phyloP scores from a whole-genome alignment of 805 yeast species.

The Barnettozyma wickerhamii region DNA sequence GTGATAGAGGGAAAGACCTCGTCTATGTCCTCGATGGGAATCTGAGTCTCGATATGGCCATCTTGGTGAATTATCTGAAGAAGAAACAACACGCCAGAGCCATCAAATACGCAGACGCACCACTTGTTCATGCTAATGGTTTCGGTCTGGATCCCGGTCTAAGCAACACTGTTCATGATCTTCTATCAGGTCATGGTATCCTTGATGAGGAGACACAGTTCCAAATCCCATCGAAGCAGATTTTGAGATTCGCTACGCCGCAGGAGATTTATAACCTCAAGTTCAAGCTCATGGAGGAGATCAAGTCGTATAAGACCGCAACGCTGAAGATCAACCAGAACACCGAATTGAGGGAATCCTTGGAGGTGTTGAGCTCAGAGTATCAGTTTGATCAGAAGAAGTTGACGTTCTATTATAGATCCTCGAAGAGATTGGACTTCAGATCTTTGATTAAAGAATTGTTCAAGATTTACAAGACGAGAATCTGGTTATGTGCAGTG shows the following conservation, averaged over 20 bases:
- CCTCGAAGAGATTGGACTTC: constrained; percentile 67
- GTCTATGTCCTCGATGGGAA: constrained; percentile 68
- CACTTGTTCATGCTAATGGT: neutral
- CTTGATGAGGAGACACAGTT: constrained; percentile 40
- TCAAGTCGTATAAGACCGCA: constrained; percentile 66
- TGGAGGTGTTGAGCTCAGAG: constrained; percentile 69
- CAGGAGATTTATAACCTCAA: constrained; percentile 60
- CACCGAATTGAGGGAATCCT: constrained; percentile 35
- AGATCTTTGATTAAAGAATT: constrained; percentile 68
- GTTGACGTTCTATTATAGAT: constrained; percentile 63
- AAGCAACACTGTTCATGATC: constrained; percentile 22
- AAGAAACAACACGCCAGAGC: constrained; percentile 66
- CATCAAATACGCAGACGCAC: constrained; percentile 17
- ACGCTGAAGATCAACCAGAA: constrained; percentile 42
- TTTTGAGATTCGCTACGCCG: constrained; percentile 70
- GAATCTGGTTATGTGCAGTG: constrained; percentile 80
- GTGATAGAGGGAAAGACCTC: constrained; percentile 79
- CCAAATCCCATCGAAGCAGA: constrained; percentile 74
- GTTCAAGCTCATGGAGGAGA: constrained; percentile 65
- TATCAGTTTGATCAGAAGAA: constrained; percentile 81
- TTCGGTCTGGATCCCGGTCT: constrained; percentile 3
- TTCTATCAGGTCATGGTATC: constrained; percentile 22
- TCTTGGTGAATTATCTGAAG: constrained; percentile 68
- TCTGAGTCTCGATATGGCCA: constrained; percentile 58
- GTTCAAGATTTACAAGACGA: constrained; percentile 70